phyloP scores from a whole-genome alignment of 768 basidiomycete genomes.

The Boletus rubescentipes region DNA sequence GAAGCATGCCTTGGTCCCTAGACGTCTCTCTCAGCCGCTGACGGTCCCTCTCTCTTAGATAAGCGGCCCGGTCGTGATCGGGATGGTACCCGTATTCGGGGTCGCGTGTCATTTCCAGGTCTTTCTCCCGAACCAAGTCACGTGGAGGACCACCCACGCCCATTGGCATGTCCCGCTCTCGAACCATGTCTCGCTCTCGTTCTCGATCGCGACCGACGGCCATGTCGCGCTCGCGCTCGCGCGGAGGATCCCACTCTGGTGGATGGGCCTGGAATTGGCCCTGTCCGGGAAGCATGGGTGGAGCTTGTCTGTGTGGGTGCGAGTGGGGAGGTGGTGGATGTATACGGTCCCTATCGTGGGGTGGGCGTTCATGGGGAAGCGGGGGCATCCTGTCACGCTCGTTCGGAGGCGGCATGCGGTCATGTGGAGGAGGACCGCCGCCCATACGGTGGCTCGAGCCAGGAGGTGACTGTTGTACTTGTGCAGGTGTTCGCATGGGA shows the following conservation, averaged over 20 bases:
- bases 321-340: conserved; percentile 26
- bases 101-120: conserved; percentile 25
- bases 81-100: conserved; percentile 22
- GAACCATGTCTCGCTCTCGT: conserved; percentile 26
- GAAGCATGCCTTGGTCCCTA: conserved; percentile 20
- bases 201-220: conserved; percentile 23
- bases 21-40: conserved; percentile 18
- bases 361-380: conserved; percentile 22
- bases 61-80: conserved; percentile 22
- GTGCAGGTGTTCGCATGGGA: conserved; percentile 10
- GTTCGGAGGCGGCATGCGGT: conserved; percentile 22
- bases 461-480: conserved; percentile 25
- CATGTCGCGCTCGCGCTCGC: conserved; percentile 26
- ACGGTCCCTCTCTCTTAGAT: conserved; percentile 26
- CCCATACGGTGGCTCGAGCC: conserved; percentile 24
- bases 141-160: conserved; percentile 20
- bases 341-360: conserved; percentile 27
- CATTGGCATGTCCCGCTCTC: conserved; percentile 23
- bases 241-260: conserved; percentile 27
- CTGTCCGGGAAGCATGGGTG: conserved; percentile 28
- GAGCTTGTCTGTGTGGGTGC: conserved; percentile 21
- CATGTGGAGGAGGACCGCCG: conserved; percentile 19
- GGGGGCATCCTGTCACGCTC: conserved; percentile 29
- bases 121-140: conserved; percentile 25
- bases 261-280: conserved; percentile 32